Evolutionary conservation across 495 filamentous ascomycete genomes (phyloP).

Genomic region (Evansstolkia leycettana): DNA sequence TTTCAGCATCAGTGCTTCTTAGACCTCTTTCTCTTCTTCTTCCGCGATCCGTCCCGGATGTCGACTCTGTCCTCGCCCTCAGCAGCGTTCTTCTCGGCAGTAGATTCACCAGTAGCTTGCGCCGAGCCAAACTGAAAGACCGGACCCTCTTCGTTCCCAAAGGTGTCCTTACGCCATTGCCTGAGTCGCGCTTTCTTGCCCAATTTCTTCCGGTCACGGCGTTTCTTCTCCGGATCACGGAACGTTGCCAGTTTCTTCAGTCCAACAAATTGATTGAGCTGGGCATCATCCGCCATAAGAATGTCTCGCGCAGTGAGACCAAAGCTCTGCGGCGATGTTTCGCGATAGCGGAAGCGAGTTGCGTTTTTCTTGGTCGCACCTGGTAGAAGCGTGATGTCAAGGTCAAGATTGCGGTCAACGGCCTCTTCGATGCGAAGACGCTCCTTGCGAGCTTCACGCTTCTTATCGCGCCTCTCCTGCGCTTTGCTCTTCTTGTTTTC

Average conservation of each 20-base stretch:
- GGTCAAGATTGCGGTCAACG: slow-evolving; percentile 70
- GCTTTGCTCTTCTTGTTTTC: slow-evolving; percentile 46
- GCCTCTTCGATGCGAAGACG: slow-evolving; percentile 73
- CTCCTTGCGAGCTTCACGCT: slow-evolving; percentile 63
- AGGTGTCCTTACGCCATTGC: slow-evolving; percentile 87
- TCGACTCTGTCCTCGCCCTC: slow-evolving; percentile 23
- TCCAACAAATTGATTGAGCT: slow-evolving; percentile 82
- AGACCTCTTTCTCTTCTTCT: slow-evolving; percentile 36
- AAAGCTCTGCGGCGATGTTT: slow-evolving; percentile 81
- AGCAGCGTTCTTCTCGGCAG: slow-evolving; percentile 13
- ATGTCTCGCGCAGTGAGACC: slow-evolving; percentile 85
- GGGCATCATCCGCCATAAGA: slow-evolving; percentile 74
- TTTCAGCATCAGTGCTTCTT: slow-evolving; percentile 31
- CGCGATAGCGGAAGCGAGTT: slow-evolving; percentile 73
- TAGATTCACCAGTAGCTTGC: slow-evolving; percentile 6
- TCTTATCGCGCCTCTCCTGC: slow-evolving; percentile 57
- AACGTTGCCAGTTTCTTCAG: slow-evolving; percentile 91
- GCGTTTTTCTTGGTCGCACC: slow-evolving; percentile 41
- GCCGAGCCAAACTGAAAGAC: slow-evolving; percentile 18
- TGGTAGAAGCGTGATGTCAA: slow-evolving; percentile 49
- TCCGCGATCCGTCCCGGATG: slow-evolving; percentile 31
- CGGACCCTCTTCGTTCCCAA: slow-evolving; percentile 62
- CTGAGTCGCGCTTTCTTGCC: slow-evolving; percentile 83
- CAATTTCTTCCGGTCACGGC: slow-evolving; percentile 70
- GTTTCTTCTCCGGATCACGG: slow-evolving; percentile 77